Evolutionary conservation across 2,329 filamentous ascomycete genomes (phyloP), one percentile per base, ranked within the genome.

Genomic region (Aureobasidium uvarum): DNA sequence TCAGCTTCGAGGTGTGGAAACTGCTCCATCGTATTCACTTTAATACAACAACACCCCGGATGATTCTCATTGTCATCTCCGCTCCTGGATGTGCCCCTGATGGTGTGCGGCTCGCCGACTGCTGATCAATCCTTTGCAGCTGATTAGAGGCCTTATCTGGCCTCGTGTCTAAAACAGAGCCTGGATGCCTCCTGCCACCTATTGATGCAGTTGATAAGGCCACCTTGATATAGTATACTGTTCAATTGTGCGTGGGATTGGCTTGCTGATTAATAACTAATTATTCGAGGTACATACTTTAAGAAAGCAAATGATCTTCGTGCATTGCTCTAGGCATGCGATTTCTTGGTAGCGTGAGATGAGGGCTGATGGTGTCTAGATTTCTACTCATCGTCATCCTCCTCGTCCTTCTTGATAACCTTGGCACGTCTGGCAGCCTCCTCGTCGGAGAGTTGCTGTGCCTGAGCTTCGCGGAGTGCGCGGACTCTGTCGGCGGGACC

Each of bases 401-500:
- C 16, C 23, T 58, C 54, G 23, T 69, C 67, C 38, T 69, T 67
- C 6, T 62, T 67, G 20, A 68, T 64, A n/a, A 58, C 45, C 68
- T 68, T 69, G 5, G 33, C 43, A 18, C 72, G 73, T 66, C 70
- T 73, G 45, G 70, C 72, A 65, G 71, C 70, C 69, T 74, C 72
- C 68, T 76, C 75, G 28, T 72, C 67, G 66, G 72, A 69, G 20
- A 71, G 59, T 58, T 70, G 66, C 56, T 72, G 67, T 20, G 56
- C 67, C 68, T 75, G 73, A 23, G 70, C 64, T 8, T 72, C 72
- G 62, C 83, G 77, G 68, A 87, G 77, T 46, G 81, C 80, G 72
- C 80, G 76, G 43, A 83, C 75, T 39, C 80, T 76, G 68, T 83
- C 80, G 16, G 78, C 78, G 5, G 81, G 79, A 46, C 77, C 75